Evolutionary conservation across 1,139 yeast genomes (phyloP).

Genomic region (Blastobotrys buckinghamii): DNA sequence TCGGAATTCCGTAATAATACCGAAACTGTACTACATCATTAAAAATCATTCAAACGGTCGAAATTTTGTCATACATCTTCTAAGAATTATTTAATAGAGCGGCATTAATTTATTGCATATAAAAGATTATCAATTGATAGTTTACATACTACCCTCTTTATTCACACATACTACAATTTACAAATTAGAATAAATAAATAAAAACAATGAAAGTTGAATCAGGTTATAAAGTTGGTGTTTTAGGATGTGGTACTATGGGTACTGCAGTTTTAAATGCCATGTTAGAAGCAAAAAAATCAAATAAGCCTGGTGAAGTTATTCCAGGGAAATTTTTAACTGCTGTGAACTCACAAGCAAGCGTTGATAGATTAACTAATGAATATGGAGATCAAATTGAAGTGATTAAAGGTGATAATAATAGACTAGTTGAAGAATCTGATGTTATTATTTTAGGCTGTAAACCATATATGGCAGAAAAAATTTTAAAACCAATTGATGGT

Average conservation of each 20-base stretch:
- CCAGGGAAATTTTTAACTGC: conserved; percentile 75
- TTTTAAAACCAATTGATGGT: conserved; percentile 39
- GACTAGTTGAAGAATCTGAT: conserved; percentile 58
- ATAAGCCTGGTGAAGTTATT: conserved; percentile 34
- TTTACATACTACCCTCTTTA: too few species aligned
- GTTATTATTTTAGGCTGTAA: conserved; percentile 79
- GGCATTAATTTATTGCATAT: too few species aligned
- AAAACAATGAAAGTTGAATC: conserved; percentile 29
- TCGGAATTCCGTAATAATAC: too few species aligned
- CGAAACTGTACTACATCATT: too few species aligned
- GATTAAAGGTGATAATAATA: conserved; percentile 48
- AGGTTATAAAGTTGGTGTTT: conserved; percentile 59
- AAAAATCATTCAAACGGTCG: too few species aligned
- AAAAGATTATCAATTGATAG: too few species aligned
- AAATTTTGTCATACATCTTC: too few species aligned
- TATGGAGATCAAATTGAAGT: conserved; percentile 50
- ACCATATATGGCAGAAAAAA: conserved; percentile 68
- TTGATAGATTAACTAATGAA: conserved; percentile 39
- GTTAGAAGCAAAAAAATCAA: conserved; percentile 38
- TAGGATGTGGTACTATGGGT: conserved; percentile 97
- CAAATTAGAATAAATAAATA: not conserved
- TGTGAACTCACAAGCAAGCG: conserved; percentile 54
- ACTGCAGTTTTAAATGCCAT: conserved; percentile 90
- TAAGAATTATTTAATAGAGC: too few species aligned
- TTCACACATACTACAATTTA: not conserved